Conservation (phyloP, 1,284 basidiomycete genomes). For the Pseudozyma pruni region DNA sequence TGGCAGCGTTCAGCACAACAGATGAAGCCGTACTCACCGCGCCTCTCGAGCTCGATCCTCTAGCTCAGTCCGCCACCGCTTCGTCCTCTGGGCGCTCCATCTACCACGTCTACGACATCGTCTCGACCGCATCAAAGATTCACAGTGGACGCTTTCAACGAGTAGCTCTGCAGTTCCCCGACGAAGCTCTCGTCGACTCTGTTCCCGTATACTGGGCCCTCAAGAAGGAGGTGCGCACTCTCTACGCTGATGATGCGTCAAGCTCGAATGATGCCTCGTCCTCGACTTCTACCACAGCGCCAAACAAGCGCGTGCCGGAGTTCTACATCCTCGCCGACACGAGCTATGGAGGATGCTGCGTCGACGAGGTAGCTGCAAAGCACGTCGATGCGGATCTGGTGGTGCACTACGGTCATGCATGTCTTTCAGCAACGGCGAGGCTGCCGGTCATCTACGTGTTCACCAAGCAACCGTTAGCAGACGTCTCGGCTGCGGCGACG, state of each 20-base stretch:
- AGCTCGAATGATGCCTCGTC: not conserved
- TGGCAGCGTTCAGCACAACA: slow-evolving; percentile 59
- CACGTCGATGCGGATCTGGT: slow-evolving; percentile 92
- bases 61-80: slow-evolving; percentile 56
- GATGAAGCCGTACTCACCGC: slow-evolving; percentile 63
- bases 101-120: slow-evolving; percentile 59
- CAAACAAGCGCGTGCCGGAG: slow-evolving; percentile 6
- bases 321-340: slow-evolving; percentile 94
- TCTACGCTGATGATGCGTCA: slow-evolving; percentile 3
- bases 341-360: slow-evolving; percentile 97
- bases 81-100: slow-evolving; percentile 44
- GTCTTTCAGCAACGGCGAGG: slow-evolving; percentile 81
- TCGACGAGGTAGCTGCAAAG: slow-evolving; percentile 93
- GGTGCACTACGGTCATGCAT: slow-evolving; percentile 96
- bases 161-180: slow-evolving; percentile 89
- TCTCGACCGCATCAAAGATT: slow-evolving; percentile 45
- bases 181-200: slow-evolving; percentile 87
- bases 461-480: slow-evolving; percentile 73
- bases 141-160: slow-evolving; percentile 33
- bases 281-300: slow-evolving; percentile 7
- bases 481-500: slow-evolving; percentile 68
- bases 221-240: slow-evolving; percentile 71
- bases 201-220: slow-evolving; percentile 85
- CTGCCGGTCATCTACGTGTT: slow-evolving; percentile 87
- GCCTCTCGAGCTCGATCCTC: slow-evolving; percentile 49